Base-by-base conservation (phyloP, 2,329 filamentous ascomycete genomes). In the Fusarium armeniacum region DNA sequence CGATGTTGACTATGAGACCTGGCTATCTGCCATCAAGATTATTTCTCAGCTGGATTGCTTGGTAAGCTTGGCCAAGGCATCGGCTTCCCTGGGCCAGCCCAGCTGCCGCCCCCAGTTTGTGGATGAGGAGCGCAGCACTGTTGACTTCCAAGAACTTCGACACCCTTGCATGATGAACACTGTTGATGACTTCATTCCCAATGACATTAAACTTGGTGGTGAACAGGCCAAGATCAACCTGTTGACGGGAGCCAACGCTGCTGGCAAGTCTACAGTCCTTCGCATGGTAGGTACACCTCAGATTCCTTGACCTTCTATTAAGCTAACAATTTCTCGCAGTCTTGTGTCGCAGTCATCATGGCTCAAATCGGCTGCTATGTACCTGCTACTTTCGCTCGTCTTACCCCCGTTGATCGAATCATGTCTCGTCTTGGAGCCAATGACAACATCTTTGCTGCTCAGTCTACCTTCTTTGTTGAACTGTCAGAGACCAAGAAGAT, bases 401-500 rank as follows among this genome's bases (percentile, higher is more conserved):
- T 99, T 45, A 98, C 95, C 0, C 95, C 96, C 0, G 90, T 97
- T 5, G 96, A 99, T 78, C 93, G 96, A 57, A 98, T 99, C 83
- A 99, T 99, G 96, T 98, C 95, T 12, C 93, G 96, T 46, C 89
- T 99, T 0, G 96, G 96, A 12, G 96, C 96, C 49, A 97, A 98
- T 76, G 96, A 99, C 87, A 98, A 98, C 80, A 99, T 99, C 74
- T 98, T 99, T 77, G 96, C 95, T 2, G 93, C 95, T 0, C 96
- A 99, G 79, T 97, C 93, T 16, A 99, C 96, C 4, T 99, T 99
- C 84, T 98, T 99, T 76, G 95, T 99, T 30, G 96, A 99, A 80
- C 84, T 99, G 3, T 94, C 94, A 0, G 96, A 99, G 79, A 99
- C 96, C 0, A 97, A 98, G 83, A 98, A 98, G 85, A 99, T 99